These are phyloP conservation scores for Coemansia sp. DNA, from an alignment of 192 early-diverging fungal species.

Conservation along the genomic window DNA sequence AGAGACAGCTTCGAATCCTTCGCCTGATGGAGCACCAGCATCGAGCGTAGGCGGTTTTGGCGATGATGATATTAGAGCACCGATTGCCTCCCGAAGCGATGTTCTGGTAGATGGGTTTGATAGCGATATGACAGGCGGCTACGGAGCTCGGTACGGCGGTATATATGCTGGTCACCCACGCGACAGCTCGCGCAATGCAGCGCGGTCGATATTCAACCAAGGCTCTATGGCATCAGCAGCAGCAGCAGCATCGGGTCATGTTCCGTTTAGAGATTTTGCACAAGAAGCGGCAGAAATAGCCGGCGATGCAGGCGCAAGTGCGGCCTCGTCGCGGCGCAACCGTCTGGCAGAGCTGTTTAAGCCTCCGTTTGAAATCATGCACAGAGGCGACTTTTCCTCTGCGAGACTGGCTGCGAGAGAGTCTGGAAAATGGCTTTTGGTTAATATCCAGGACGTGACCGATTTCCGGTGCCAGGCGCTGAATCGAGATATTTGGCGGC, in stretches of 20 bases:
- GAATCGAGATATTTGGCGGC: conserved; percentile 94
- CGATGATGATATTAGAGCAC: conserved; percentile 66
- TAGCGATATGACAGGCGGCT: background rate
- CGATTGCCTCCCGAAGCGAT: conserved; percentile 80
- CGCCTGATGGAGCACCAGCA: conserved; percentile 11
- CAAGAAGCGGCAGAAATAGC: conserved; percentile 62
- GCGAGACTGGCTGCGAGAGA: conserved; percentile 63
- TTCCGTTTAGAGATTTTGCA: conserved; percentile 69
- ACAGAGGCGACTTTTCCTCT: conserved; percentile 67
- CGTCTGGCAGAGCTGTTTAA: conserved; percentile 78
- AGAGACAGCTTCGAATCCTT: conserved; percentile 21
- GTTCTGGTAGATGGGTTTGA: conserved; percentile 63
- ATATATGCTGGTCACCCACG: conserved; percentile 11
- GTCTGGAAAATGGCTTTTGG: conserved; percentile 76
- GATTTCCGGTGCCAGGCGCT: conserved; percentile 87
- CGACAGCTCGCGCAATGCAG: conserved; percentile 24
- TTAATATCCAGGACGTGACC: conserved; percentile 80
- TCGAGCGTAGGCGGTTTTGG: conserved; percentile 11
- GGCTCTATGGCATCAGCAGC: background rate
- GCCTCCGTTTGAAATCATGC: conserved; percentile 88
- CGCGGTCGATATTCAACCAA: conserved; percentile 57
- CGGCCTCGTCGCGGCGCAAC: conserved; percentile 48
- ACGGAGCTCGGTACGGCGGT: background rate
- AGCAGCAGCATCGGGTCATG: conserved; percentile 20
- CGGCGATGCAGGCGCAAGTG: conserved; percentile 20